These are phyloP conservation scores for Ceratocystis diversiconidia DNA, from an alignment of 2,329 filamentous ascomycete genomes.

Conservation along the genomic window DNA sequence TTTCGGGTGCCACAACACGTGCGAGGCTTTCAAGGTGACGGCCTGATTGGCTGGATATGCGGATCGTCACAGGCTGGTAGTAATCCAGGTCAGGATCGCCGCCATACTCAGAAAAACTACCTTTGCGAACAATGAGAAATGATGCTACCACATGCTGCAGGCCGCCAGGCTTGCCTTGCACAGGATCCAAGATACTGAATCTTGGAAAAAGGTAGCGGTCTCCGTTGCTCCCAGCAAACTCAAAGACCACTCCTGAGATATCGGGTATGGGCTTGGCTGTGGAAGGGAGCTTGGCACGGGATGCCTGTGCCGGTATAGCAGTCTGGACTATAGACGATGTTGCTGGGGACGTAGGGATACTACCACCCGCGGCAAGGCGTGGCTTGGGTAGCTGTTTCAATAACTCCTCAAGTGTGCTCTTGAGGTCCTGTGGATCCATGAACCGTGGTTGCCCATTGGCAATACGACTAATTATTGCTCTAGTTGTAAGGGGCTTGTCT, in stretches of 20 bases:
- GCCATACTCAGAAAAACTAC: conserved; percentile 49
- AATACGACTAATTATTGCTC: conserved; percentile 39
- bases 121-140: conserved; percentile 63
- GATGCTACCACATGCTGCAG: conserved; percentile 57
- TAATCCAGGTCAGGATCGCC: conserved; percentile 53
- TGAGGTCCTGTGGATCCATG: conserved; percentile 40
- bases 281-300: conserved; percentile 25
- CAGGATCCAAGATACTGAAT: conserved; percentile 47
- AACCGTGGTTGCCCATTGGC: conserved; percentile 36
- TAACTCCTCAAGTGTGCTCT: conserved; percentile 37
- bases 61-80: conserved; percentile 60
- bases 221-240: conserved; percentile 51
- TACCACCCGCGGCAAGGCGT: conserved; percentile 16
- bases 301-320: neutral
- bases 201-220: conserved; percentile 69
- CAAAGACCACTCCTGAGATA: conserved; percentile 52
- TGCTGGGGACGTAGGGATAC: conserved; percentile 17
- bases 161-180: conserved; percentile 11
- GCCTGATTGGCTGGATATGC: conserved; percentile 39
- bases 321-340: neutral
- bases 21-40: conserved; percentile 46
- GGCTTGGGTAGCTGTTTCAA: conserved; percentile 23
- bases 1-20: conserved; percentile 46
- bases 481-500: conserved; percentile 35
- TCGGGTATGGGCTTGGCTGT: conserved; percentile 30